phyloP scores from a whole-genome alignment of 2,329 filamentous ascomycete genomes.

The Metarhizium sp. region DNA sequence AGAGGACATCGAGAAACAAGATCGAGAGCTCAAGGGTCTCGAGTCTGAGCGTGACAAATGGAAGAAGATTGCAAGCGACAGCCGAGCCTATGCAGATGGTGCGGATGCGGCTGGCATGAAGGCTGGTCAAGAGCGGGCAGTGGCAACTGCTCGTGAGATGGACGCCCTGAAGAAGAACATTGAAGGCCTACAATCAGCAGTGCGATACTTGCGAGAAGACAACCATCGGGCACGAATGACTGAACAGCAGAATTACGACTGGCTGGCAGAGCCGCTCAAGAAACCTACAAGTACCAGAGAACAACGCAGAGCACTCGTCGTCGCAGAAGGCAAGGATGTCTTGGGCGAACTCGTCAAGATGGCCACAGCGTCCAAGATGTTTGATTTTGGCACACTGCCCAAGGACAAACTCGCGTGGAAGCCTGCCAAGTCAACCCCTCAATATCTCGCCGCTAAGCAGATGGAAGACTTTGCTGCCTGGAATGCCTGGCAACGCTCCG shows the following conservation, averaged over 20 bases:
- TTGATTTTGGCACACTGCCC: conserved; percentile 48
- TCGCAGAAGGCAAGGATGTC: conserved; percentile 53
- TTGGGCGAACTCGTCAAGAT: conserved; percentile 57
- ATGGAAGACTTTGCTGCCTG: conserved; percentile 56
- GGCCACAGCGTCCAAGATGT: conserved; percentile 45
- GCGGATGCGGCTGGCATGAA: conserved; percentile 42
- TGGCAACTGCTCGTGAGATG: conserved; percentile 63
- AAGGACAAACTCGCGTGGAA: conserved; percentile 57
- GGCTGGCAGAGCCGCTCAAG: conserved; percentile 51
- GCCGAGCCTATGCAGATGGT: conserved; percentile 43
- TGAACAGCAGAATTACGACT: conserved; percentile 48
- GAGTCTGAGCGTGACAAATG: conserved; percentile 60
- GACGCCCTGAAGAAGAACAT: conserved; percentile 63
- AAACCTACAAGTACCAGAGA: conserved; percentile 34
- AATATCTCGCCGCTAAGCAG: conserved; percentile 57
- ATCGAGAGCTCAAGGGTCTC: conserved; percentile 54
- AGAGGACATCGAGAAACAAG: conserved; percentile 58
- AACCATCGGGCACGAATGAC: conserved; percentile 51
- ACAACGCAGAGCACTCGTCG: conserved; percentile 41
- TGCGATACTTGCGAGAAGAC: conserved; percentile 59
- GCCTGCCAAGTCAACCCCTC: conserved; percentile 52
- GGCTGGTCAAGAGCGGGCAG: conserved; percentile 55
- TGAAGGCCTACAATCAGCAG: conserved; percentile 51
- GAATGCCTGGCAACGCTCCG: conserved; percentile 47
- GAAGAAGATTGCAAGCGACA: conserved; percentile 61